These are phyloP conservation scores for Sclerotinia sclerotiorum DNA, from an alignment of 2,329 filamentous ascomycete species.

Conservation along the genomic window DNA sequence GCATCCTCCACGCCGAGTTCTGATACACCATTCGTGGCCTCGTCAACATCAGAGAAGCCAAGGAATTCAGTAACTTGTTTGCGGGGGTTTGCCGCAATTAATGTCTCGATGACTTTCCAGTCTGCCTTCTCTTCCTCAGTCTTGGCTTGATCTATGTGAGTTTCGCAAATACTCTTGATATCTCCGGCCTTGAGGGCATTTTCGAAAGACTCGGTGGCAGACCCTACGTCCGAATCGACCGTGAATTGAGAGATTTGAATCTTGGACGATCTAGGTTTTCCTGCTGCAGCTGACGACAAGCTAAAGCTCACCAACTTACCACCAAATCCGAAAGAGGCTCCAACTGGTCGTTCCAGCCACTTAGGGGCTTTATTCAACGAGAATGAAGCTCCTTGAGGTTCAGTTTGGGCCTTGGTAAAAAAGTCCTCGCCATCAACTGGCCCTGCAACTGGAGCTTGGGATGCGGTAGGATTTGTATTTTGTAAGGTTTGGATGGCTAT, in stretches of 20 bases:
- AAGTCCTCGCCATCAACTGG: slow-evolving; percentile 90
- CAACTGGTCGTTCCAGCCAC: slow-evolving; percentile 83
- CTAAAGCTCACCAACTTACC: slow-evolving; percentile 83
- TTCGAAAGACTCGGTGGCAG: slow-evolving; percentile 84
- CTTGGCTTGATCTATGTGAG: slow-evolving; percentile 70
- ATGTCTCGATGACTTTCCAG: slow-evolving; percentile 89
- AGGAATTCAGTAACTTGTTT: slow-evolving; percentile 85
- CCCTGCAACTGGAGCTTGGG: slow-evolving; percentile 64
- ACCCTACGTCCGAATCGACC: slow-evolving; percentile 81
- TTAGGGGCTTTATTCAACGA: slow-evolving; percentile 81
- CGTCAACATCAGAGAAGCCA: slow-evolving; percentile 66
- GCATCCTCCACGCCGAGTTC: slow-evolving; percentile 38
- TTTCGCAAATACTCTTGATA: slow-evolving; percentile 74
- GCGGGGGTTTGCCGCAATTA: slow-evolving; percentile 82
- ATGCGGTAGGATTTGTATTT: slow-evolving; percentile 79
- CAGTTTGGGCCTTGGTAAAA: slow-evolving; percentile 88
- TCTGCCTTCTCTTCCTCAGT: slow-evolving; percentile 92
- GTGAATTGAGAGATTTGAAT: slow-evolving; percentile 85
- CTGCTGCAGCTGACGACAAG: slow-evolving; percentile 56
- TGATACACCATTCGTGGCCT: slow-evolving; percentile 52
- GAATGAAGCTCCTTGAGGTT: slow-evolving; percentile 88
- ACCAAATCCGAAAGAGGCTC: slow-evolving; percentile 91
- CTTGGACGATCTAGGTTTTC: slow-evolving; percentile 69
- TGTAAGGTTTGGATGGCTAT: slow-evolving; percentile 92
- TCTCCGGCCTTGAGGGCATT: slow-evolving; percentile 76